These are phyloP conservation scores for Yamadazyma friedrichii DNA, from an alignment of 1,139 yeast genomes.

Conservation along the genomic window DNA sequence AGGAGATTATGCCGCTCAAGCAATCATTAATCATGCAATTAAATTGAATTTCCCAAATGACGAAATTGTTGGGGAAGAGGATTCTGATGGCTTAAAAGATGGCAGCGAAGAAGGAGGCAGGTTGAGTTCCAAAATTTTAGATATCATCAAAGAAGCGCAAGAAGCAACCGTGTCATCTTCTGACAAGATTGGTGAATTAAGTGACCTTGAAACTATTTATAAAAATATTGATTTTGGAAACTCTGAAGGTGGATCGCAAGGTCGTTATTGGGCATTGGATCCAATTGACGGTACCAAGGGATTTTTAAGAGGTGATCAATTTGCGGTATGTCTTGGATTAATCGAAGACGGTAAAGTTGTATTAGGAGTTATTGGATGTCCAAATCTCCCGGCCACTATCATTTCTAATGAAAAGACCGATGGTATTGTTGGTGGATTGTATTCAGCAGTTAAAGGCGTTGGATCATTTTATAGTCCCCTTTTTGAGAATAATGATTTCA, in stretches of 20 bases:
- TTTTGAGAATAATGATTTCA: constrained; percentile 28
- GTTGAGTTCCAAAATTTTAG: constrained; percentile 45
- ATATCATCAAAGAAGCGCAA: constrained; percentile 50
- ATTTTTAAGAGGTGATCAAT: constrained; percentile 91
- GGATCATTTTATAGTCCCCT: constrained; percentile 67
- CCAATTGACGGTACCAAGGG: constrained; percentile 99
- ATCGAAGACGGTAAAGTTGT: constrained; percentile 82
- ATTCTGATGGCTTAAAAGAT: constrained; percentile 61
- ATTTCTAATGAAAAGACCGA: constrained; percentile 33
- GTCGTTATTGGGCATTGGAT: constrained; percentile 95
- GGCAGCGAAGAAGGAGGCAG: constrained; percentile 34
- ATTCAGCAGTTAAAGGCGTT: constrained; percentile 68
- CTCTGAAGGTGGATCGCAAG: constrained; percentile 71
- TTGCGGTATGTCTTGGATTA: constrained; percentile 91
- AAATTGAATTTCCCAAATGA: constrained; percentile 77
- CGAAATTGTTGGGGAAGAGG: constrained; percentile 93
- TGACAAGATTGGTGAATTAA: constrained; percentile 39
- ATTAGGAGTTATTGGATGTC: constrained; percentile 95
- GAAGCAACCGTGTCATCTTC: constrained; percentile 23
- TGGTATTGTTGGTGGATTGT: constrained; percentile 62
- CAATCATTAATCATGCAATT: constrained; percentile 83
- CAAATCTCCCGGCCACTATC: constrained; percentile 68
- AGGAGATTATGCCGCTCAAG: constrained; percentile 97
- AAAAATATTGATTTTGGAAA: constrained; percentile 76
- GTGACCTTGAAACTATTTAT: constrained; percentile 49